phyloP scores from a whole-genome alignment of 2,329 filamentous ascomycete species.

The Ophiocordyceps polyrhachis-furcata region DNA sequence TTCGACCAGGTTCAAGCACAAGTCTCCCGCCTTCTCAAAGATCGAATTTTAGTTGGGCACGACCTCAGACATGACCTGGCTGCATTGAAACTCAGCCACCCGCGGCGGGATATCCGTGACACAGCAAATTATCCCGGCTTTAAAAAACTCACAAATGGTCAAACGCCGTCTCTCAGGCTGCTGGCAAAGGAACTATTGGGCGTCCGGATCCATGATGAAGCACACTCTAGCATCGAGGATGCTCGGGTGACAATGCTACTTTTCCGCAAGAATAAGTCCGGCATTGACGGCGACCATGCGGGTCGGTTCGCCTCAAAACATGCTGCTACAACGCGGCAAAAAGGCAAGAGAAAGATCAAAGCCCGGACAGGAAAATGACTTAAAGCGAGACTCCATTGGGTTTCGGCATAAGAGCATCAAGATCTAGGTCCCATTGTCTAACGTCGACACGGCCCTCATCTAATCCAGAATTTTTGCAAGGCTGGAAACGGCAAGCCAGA shows the following conservation, averaged over 20 bases:
- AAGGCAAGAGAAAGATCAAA: constrained; percentile 18
- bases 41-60: constrained; percentile 64
- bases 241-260: constrained; percentile 79
- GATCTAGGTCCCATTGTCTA: background rate
- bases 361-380: constrained; percentile 6
- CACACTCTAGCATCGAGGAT: constrained; percentile 56
- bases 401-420: background rate
- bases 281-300: constrained; percentile 66
- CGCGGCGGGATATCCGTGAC: constrained; percentile 61
- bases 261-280: constrained; percentile 65
- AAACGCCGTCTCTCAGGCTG: constrained; percentile 46
- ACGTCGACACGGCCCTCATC: background rate
- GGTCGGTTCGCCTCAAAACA: constrained; percentile 37
- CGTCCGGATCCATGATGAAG: constrained; percentile 42
- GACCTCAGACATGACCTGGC: constrained; percentile 64
- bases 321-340: constrained; percentile 6
- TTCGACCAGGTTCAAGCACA: constrained; percentile 64
- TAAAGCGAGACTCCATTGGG: background rate
- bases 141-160: constrained; percentile 46
- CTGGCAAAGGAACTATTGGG: constrained; percentile 38
- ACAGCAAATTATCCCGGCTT: constrained; percentile 65
- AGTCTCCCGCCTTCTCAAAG: constrained; percentile 49
- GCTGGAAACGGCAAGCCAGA: background rate
- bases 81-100: constrained; percentile 61
- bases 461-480: background rate